phyloP scores from a whole-genome alignment of 352 stramenopile species.

The Globisporangium viniferum region DNA sequence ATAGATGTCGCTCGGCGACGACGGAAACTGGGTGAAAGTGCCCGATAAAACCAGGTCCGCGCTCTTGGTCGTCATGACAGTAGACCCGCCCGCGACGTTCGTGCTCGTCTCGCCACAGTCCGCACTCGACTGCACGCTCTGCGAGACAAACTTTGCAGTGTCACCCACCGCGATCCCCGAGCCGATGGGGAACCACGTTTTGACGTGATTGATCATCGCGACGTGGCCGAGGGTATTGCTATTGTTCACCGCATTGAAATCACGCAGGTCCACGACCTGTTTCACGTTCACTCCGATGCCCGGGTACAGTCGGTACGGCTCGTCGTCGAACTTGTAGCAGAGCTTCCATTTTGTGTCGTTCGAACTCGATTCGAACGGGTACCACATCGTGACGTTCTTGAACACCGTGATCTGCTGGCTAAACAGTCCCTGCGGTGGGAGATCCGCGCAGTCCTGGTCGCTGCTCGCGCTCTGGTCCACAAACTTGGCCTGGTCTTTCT shows the following conservation, averaged over 20 bases:
- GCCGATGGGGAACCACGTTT: constrained; percentile 44
- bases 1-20: constrained; percentile 41
- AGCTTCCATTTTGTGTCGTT: constrained; percentile 41
- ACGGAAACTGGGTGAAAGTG: constrained; percentile 34
- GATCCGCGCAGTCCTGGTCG: constrained; percentile 33
- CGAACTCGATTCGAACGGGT: constrained; percentile 54
- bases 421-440: constrained; percentile 36
- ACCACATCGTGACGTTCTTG: constrained; percentile 40
- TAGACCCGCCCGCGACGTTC: constrained; percentile 38
- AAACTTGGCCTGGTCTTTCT: constrained; percentile 55
- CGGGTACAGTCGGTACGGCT: constrained; percentile 46
- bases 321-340: constrained; percentile 67
- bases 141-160: constrained; percentile 48
- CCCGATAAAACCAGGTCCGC: constrained; percentile 33
- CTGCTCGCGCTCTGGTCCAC: constrained; percentile 20
- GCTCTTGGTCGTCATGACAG: constrained; percentile 32
- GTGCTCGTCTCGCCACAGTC: constrained; percentile 40
- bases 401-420: constrained; percentile 32
- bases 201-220: constrained; percentile 44
- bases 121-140: constrained; percentile 36
- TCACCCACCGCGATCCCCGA: constrained; percentile 47
- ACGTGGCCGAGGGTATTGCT: constrained; percentile 24
- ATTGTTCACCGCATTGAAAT: constrained; percentile 27
- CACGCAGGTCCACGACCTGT: constrained; percentile 40
- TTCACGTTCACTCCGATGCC: constrained; percentile 46